Evolutionary conservation across 2,329 filamentous ascomycete species (phyloP).

Genomic region (Biscogniauxia sp.): DNA sequence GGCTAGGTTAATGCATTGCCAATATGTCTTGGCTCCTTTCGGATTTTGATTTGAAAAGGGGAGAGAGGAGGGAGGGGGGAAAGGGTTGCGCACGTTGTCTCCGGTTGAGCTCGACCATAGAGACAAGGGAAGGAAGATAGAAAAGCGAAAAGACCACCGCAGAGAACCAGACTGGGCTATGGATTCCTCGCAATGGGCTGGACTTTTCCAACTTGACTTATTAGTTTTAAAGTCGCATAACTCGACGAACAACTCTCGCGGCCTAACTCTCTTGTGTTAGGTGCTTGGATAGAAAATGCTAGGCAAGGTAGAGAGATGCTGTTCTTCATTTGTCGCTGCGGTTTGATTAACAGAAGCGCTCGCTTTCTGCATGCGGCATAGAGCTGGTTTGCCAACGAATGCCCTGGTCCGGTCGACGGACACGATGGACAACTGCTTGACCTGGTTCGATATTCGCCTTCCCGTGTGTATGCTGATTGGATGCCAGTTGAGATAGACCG

Average conservation of each 20-base stretch:
- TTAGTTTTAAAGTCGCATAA: background rate
- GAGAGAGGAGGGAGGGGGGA: no score
- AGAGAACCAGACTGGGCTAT: background rate
- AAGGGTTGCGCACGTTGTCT: background rate
- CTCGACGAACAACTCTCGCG: background rate
- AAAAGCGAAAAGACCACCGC: background rate
- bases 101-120: background rate
- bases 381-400: background rate
- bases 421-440: slow-evolving; percentile 1
- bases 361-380: slow-evolving; percentile 8
- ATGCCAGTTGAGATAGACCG: background rate
- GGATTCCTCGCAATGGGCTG: no score
- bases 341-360: slow-evolving; percentile 16
- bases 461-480: background rate
- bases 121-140: no score
- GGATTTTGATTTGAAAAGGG: background rate
- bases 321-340: slow-evolving; percentile 6
- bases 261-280: background rate
- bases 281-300: no score
- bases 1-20: background rate
- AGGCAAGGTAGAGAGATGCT: no score
- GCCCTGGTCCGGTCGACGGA: background rate
- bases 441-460: slow-evolving; percentile 1
- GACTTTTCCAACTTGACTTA: background rate
- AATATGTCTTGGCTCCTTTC: background rate